Base-by-base conservation (phyloP, 1,139 yeast species). In the Kazachstania sp. region DNA sequence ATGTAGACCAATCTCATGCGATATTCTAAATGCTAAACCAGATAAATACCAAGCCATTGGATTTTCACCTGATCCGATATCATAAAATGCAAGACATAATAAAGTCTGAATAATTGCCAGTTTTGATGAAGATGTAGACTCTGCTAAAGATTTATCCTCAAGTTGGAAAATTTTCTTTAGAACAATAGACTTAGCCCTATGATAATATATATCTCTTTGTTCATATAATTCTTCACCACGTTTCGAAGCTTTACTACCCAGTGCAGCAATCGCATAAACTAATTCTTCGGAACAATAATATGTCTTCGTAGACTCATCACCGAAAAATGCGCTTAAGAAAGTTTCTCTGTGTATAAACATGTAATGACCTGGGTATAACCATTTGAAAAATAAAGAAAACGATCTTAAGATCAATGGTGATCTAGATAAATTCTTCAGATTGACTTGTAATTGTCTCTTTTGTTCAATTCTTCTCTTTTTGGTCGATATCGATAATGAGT, bases 291-390 rank as follows among this genome's bases (percentile, higher is more conserved):
- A 70, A 58, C 81, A 72, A 63, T 78, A 76, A 54, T 72, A 60
- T 37, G 54, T 43, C 45, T 60, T 60, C 3, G 63, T 70, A 37
- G 73, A 65, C 41, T 70, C 67, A 44, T 79, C 78, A 58, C 74
- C 68, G 62, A 78, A 73, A 58, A 77, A 71, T 50, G 78, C 81
- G 48, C 69, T 70, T 46, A 79, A 60, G 55, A 79, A 79, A 0
- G 83, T 78, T 57, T 79, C 85, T 49, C 85, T 61, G 55, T 77
- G 79, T 23, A 79, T 72, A 56, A 78, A 79, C 73, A 77, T 72
- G 56, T 75, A 76, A 54, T 77, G 77, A 53, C 76, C 81, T 2
- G 84, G 83, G 52, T 79, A 79, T 54, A 77, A 75, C 83, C 83
- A 78, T 39, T 75, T 74, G 60, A 79, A 79, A 57, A 79, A 79